Evolutionary conservation across 1,139 yeast genomes (phyloP).

Genomic region (Kurtzmaniella quercitrusa): DNA sequence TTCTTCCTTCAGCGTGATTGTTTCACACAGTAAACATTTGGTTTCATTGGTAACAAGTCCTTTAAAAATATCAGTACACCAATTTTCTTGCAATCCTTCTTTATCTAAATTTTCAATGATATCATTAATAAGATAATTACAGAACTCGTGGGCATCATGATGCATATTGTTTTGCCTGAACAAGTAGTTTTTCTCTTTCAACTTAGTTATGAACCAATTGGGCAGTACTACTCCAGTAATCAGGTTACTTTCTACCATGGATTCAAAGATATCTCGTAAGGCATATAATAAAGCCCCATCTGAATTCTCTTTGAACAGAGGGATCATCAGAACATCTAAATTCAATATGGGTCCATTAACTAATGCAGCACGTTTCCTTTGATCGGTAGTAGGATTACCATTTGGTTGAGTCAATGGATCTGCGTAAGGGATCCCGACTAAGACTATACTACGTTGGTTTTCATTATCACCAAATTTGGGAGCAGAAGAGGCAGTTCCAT

Average conservation of each 20-base stretch:
- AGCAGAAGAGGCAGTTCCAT: conserved; percentile 14
- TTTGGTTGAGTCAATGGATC: conserved; percentile 41
- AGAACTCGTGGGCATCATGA: conserved; percentile 96
- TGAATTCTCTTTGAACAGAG: conserved; percentile 38
- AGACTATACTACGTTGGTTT: conserved; percentile 27
- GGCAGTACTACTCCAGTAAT: conserved; percentile 87
- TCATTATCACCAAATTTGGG: conserved; percentile 9
- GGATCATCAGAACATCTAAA: conserved; percentile 59
- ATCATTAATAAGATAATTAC: conserved; percentile 79
- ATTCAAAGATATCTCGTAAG: conserved; percentile 79
- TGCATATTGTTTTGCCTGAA: conserved; percentile 88
- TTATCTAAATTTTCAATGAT: conserved; percentile 65
- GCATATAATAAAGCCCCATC: conserved; percentile 63
- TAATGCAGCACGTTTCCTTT: conserved; percentile 75
- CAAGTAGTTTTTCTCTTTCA: conserved; percentile 77
- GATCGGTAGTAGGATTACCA: conserved; percentile 62
- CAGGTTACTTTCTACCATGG: conserved; percentile 68
- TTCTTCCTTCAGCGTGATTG: conserved; percentile 80
- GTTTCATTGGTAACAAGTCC: conserved; percentile 86
- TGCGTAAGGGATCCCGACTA: conserved; percentile 44
- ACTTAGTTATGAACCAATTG: conserved; percentile 60
- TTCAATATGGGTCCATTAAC: conserved; percentile 81
- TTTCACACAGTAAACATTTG: conserved; percentile 86
- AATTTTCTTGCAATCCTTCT: conserved; percentile 30
- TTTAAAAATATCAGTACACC: conserved; percentile 75